Base-by-base conservation (phyloP, 345 rosid species). In the Aegle marmelos region DNA sequence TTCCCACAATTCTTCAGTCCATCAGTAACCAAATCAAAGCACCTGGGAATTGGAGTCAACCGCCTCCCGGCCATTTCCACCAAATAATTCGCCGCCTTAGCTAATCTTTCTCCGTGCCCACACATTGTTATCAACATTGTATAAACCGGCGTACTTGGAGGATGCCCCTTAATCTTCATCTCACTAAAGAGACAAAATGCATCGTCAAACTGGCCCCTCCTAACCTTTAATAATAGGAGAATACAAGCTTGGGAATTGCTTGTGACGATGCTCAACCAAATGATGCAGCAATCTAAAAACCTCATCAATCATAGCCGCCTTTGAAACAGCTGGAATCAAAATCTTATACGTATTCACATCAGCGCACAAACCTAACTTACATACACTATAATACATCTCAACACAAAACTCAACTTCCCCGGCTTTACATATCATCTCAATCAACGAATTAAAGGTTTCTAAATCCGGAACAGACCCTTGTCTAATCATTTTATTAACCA, bases 41-140 rank as follows among this genome's bases (percentile, higher is more conserved):
- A 94, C 79, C 97, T 81, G 2, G 97, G 87, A 59, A 94, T 92
- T 0, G 97, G 98, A 7, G 76, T 83, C 88, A 94, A 79, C 75
- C 99, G 97, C 83, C 89, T 81, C 85, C 92, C 98, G 17, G 93
- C 88, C 99, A 93, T 93, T 86, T 94, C 98, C 71, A 89, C 79
- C 92, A 94, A 84, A 82, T 89, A 96, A 80, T 90, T 94, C 13
- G 93, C 94, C 0, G 95, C 97, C 74, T 91, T 97, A 63, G 93
- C 85, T n/a, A 83, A 90, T 64, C 87, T 93, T 78, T 97, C 98
- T 63, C 96, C 97, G 2, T 94, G 93, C 9, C 97, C 97, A 75
- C 97, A 91, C 97, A 94, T 86, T 6, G 97, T 93, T 27, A 95
- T 92, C 91, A 94, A 34, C 99, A 93, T 95, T 0, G 98, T 91